Percentiles rank a stretch among this genome's conserved stretches.
Evolutionary conservation across 2,329 filamentous ascomycete genomes (phyloP).

Genomic region (Paracamarosporium sp.): DNA sequence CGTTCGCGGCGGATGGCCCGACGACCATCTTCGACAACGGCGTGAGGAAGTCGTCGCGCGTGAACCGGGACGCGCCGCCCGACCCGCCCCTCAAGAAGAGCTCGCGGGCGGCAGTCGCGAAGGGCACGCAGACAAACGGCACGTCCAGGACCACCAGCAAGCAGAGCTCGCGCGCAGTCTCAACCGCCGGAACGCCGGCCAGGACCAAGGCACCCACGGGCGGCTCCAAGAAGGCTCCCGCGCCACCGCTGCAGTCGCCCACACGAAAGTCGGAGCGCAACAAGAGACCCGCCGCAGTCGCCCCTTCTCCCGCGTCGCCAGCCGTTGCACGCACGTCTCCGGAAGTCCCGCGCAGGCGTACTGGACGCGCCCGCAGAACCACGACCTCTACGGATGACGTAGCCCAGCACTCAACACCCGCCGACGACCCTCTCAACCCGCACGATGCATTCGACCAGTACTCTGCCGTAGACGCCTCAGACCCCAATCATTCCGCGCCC

Average conservation of each 20-base stretch:
- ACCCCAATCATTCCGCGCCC: slow-evolving; percentile 29
- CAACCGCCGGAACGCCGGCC: slow-evolving; percentile 16
- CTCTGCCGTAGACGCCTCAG: slow-evolving; percentile 24
- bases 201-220: slow-evolving; percentile 26
- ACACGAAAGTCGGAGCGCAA: slow-evolving; percentile 45
- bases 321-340: slow-evolving; percentile 21
- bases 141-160: slow-evolving; percentile 26
- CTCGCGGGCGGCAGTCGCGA: slow-evolving; percentile 26
- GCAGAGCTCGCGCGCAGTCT: slow-evolving; percentile 29
- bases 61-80: slow-evolving; percentile 55
- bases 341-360: slow-evolving; percentile 26
- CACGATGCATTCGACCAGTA: slow-evolving; percentile 22
- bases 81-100: slow-evolving; percentile 51
- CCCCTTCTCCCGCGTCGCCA: slow-evolving; percentile 27
- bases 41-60: slow-evolving; percentile 66
- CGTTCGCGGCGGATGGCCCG: slow-evolving; percentile 80
- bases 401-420: slow-evolving; percentile 16
- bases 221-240: slow-evolving; percentile 30
- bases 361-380: slow-evolving; percentile 28
- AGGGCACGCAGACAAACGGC: slow-evolving; percentile 38
- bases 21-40: slow-evolving; percentile 78
- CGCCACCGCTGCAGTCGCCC: slow-evolving; percentile 26
- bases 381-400: slow-evolving; percentile 23
- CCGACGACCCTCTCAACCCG: slow-evolving; percentile 24
- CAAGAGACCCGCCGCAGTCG: slow-evolving; percentile 26